phyloP scores from a whole-genome alignment of 768 basidiomycete genomes.

The Phylloporus sp. region DNA sequence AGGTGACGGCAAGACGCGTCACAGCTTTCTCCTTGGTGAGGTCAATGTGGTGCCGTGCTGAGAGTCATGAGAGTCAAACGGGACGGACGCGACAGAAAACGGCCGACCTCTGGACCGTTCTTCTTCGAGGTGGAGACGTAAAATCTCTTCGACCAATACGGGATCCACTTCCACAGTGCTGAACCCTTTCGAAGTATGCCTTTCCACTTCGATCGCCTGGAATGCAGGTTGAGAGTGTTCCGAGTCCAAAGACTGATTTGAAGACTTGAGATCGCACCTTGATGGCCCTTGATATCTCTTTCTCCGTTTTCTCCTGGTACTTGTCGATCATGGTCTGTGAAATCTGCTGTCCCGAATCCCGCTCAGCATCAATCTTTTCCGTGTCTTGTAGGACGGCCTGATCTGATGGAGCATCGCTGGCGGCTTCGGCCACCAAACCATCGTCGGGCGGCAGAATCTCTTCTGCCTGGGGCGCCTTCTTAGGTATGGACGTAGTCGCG shows the following conservation, averaged over 20 bases:
- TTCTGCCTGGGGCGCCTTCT: slow-evolving; percentile 48
- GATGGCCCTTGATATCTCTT: slow-evolving; percentile 65
- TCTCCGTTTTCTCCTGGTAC: slow-evolving; percentile 83
- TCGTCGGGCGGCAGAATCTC: slow-evolving; percentile 14
- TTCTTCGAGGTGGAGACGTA: slow-evolving; percentile 46
- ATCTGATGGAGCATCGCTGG: slow-evolving; percentile 4
- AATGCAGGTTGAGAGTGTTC: slow-evolving; percentile 2
- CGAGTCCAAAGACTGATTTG: background rate
- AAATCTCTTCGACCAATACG: slow-evolving; percentile 50
- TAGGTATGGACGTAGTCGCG: slow-evolving; percentile 77
- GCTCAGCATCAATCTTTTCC: slow-evolving; percentile 34
- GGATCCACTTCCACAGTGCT: slow-evolving; percentile 60
- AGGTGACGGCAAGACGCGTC: slow-evolving; percentile 68
- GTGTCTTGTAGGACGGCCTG: slow-evolving; percentile 9
- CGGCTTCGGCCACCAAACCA: slow-evolving; percentile 5
- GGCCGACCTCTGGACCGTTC: slow-evolving; percentile 27
- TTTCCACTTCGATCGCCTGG: slow-evolving; percentile 74
- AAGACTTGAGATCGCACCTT: slow-evolving; percentile 46
- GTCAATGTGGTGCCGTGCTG: slow-evolving; percentile 31
- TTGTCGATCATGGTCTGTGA: slow-evolving; percentile 75
- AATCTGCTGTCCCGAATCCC: slow-evolving; percentile 47
- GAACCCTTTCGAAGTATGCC: slow-evolving; percentile 62
- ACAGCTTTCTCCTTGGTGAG: slow-evolving; percentile 69
- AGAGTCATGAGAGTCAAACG: background rate
- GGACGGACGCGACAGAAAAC: background rate